Evolutionary conservation across 2,329 filamentous ascomycete genomes (phyloP), one percentile per base, ranked within the genome.

Genomic region (Sclerotinia glacialis): DNA sequence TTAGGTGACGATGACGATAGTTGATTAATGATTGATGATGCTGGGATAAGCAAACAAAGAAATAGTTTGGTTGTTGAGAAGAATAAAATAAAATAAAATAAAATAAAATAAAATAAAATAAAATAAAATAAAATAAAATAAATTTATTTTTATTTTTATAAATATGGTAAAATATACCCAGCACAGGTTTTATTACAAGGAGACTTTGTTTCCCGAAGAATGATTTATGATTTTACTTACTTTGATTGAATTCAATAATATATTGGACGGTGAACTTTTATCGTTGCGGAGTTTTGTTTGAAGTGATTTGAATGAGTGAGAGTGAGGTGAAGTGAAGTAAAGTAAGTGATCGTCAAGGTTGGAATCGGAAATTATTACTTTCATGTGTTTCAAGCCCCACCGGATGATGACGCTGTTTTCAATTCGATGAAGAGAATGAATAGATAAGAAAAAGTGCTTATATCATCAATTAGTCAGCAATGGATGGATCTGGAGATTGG

Each of bases 321-420:
- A 34, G 16, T 34, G 28, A 54, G 9, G 52, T 50, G 52, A 34
- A 2, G 52, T 50, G 18, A 54, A 5, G 52, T 50, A 28, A 34
- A 2, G 52, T 50, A 6, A 21, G 46, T 23, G 53, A 55, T 40
- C n/a, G n/a, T 23, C 52, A 31, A 37, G 34, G 21, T 7, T 37
- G 37, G 23, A 11, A 8, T 54, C 52, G 52, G 28, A 54, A 4
- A 54, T 54, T 54, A 54, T 54, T 54, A 54, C 52, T 37, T 54
- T 54, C 52, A 37, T 54, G 21, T 54, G 18, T 54, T 34, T n/a
- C 5, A 28, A 14, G 52, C 53, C 53, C 53, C 53, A 34, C 34
- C 42, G n/a, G n/a, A 42, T 56, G n/a, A 42, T 56, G 54, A 56
- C 54, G 54, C 23, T 42, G 54, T 44, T 56, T 56, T 56, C 54